Evolutionary conservation across 176 grass and related monocot species (phyloP).

Genomic region (Cymbopogon citratus): DNA sequence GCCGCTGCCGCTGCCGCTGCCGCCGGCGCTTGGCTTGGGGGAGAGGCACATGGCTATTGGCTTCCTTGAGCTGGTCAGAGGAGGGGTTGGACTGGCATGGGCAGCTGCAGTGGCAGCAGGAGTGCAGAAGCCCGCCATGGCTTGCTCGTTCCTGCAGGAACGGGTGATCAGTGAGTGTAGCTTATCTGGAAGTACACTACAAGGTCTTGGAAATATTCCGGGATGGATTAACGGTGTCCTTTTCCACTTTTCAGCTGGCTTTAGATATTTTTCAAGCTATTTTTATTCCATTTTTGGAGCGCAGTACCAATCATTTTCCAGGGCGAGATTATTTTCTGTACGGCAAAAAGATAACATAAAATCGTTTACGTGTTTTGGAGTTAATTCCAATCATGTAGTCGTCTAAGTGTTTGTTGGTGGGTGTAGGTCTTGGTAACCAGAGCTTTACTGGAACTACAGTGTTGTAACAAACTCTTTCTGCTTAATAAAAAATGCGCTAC

Average conservation of each 20-base stretch:
- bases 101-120: constrained; percentile 12
- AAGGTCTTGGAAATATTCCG: background rate
- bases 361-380: too few relatives aligned
- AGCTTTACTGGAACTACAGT: too few relatives aligned
- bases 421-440: too few relatives aligned
- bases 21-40: background rate
- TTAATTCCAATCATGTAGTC: too few relatives aligned
- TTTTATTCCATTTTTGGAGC: background rate
- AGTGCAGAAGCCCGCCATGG: constrained; percentile 38
- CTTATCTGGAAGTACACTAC: too few relatives aligned
- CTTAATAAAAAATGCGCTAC: too few relatives aligned
- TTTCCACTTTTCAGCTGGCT: background rate
- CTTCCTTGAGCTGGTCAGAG: constrained; percentile 24
- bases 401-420: too few relatives aligned
- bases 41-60: constrained; percentile 7
- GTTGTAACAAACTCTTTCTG: too few relatives aligned
- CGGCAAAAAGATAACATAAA: background rate
- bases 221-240: background rate
- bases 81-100: constrained; percentile 6
- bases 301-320: background rate
- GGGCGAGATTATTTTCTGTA: too few relatives aligned
- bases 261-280: background rate
- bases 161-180: background rate
- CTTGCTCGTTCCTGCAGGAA: background rate
- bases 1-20: background rate